These are phyloP conservation scores for Crataegus laevigata DNA, from an alignment of 306 rosid species.

Conservation along the genomic window DNA sequence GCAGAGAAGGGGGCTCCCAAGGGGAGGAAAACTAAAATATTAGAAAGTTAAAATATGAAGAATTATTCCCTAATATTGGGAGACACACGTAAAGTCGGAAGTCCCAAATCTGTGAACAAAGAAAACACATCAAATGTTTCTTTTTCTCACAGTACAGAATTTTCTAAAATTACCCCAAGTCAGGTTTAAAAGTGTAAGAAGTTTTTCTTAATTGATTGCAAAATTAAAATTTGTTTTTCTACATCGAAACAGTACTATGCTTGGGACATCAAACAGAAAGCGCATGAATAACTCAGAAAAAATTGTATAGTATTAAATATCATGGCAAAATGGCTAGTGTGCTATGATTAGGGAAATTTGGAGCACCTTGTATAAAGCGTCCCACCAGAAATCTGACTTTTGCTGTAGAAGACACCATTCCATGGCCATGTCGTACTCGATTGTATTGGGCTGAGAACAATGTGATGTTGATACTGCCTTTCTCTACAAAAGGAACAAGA, in stretches of 20 bases:
- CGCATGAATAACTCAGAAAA: background rate
- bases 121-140: background rate
- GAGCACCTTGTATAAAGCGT: constrained; percentile 34
- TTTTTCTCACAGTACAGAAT: background rate
- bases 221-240: background rate
- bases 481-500: constrained; percentile 26
- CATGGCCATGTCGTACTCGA: constrained; percentile 40
- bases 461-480: constrained; percentile 61
- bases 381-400: constrained; percentile 33
- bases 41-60: background rate
- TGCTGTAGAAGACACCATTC: constrained; percentile 32
- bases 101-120: background rate
- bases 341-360: background rate
- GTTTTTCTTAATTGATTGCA: background rate
- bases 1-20: background rate
- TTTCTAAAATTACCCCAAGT: background rate
- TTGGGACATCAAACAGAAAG: background rate
- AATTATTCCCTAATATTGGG: background rate
- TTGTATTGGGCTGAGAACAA: constrained; percentile 47
- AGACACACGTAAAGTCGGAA: background rate
- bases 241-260: background rate
- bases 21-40: background rate
- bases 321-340: background rate
- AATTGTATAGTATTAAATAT: background rate
- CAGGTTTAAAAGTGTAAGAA: background rate